Evolutionary conservation across 371 early-diverging fungal species (phyloP).

Genomic region (Nematocida sp.): DNA sequence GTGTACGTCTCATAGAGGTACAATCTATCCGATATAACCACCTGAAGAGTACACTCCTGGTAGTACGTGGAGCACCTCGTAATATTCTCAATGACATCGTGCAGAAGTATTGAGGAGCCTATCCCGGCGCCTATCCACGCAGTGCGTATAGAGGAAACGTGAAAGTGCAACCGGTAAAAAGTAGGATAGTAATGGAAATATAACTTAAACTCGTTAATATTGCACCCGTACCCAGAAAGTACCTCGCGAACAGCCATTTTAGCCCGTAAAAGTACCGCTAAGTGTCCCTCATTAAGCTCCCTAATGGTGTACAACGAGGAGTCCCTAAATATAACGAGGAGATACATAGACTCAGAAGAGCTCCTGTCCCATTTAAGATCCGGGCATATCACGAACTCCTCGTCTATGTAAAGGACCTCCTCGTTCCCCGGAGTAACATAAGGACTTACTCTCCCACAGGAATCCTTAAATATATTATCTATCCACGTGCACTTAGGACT

Average conservation of each 20-base stretch:
- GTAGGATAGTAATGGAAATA: slow-evolving; percentile 57
- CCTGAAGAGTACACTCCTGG: slow-evolving; percentile 19
- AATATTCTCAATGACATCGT: slow-evolving; percentile 44
- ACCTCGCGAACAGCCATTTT: background rate
- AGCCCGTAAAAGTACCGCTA: slow-evolving; percentile 21
- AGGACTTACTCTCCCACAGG: background rate
- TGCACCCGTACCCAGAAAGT: slow-evolving; percentile 2
- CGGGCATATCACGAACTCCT: slow-evolving; percentile 55
- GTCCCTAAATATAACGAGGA: slow-evolving; percentile 63
- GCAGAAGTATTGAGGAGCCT: slow-evolving; percentile 23
- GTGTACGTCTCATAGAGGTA: slow-evolving; percentile 24
- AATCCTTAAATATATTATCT: slow-evolving; percentile 38
- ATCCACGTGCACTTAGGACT: slow-evolving; percentile 32
- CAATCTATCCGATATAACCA: slow-evolving; percentile 16
- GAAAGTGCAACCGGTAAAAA: slow-evolving; percentile 45
- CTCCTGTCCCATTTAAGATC: slow-evolving; percentile 63
- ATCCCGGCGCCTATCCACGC: slow-evolving; percentile 7
- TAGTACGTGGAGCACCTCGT: slow-evolving; percentile 7
- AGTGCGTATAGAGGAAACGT: slow-evolving; percentile 21
- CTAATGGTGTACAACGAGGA: slow-evolving; percentile 30
- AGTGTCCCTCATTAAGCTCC: slow-evolving; percentile 23
- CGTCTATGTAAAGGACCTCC: slow-evolving; percentile 53
- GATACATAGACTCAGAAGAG: slow-evolving; percentile 48
- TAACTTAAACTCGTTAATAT: background rate
- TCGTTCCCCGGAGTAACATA: slow-evolving; percentile 32